Evolutionary conservation across 306 rosid species (phyloP), one percentile per base, ranked within the genome.

Genomic region (Macrotyloma uniflorum): DNA sequence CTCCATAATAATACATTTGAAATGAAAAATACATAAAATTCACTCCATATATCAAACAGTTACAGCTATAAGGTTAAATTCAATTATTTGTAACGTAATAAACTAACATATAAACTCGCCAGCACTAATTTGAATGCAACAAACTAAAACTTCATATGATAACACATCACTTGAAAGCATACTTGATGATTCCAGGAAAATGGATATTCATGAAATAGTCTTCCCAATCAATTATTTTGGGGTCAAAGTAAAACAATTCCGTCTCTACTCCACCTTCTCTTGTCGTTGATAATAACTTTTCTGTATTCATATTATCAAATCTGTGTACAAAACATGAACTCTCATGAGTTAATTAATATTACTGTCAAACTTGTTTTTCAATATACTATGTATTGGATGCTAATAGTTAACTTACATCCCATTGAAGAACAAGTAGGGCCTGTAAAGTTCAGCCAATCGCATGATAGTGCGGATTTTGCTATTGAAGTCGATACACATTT

Each of bases 371-470:
- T 73, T 5, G 18, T 6, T 40, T 9, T 40, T 10, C 16, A 19
- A 2, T 15, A 24, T 70, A 5, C 8, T 72, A 26, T 32, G 20
- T 79, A 10, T 57, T 24, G 16, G 67, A 6, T 26, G 13, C 8
- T 40, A 69, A 30, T 2, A 38, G 64, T 40, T 7, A 76, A 83
- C 97, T 63, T 86, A 93, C 96, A 85, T 65, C 38, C 91, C 93
- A 50, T 77, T 83, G 87, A 93, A 93, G 85, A 93, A 89, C 75
- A 88, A 64, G 77, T 93, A 93, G 19, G 98, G 94, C 47, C 58
- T 80, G 85, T 91, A 91, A 5, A 93, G 88, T 0, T 93, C 93
- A 63, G 62, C 85, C 83, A 93, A 75, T 16, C 96, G 87, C 90
- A 84, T 82, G 26, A 81, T 86, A 16, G 49, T 86, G 43, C 45